phyloP scores from a whole-genome alignment of 371 early-diverging fungal species.

The Syncephalastrum monosporum region DNA sequence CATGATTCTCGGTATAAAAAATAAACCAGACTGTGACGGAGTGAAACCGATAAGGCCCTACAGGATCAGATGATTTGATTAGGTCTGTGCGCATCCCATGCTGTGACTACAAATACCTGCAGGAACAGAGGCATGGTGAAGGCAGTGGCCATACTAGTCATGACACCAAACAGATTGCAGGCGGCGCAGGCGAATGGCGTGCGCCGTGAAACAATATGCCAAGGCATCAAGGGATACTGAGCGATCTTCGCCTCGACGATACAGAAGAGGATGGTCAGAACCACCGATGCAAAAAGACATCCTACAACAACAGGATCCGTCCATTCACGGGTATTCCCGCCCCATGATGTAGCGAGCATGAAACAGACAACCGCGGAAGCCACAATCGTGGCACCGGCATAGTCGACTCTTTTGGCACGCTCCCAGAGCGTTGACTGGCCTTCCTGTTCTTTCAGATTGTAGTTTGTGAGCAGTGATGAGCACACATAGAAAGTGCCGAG shows the following conservation, averaged over 20 bases:
- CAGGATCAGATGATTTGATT: background rate
- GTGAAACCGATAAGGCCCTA: slow-evolving; percentile 24
- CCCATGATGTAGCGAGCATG: slow-evolving; percentile 60
- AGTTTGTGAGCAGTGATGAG: slow-evolving; percentile 26
- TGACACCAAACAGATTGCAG: slow-evolving; percentile 28
- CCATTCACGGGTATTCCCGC: slow-evolving; percentile 63
- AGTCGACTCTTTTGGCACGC: slow-evolving; percentile 56
- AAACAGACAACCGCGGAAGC: slow-evolving; percentile 51
- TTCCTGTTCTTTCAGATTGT: slow-evolving; percentile 28
- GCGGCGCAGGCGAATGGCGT: slow-evolving; percentile 28
- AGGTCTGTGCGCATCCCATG: background rate
- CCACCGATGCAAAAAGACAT: slow-evolving; percentile 41
- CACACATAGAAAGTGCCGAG: slow-evolving; percentile 37
- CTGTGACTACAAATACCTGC: slow-evolving; percentile 16
- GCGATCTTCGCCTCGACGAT: slow-evolving; percentile 60
- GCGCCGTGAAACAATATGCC: slow-evolving; percentile 23
- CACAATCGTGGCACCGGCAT: slow-evolving; percentile 54
- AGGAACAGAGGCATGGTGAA: slow-evolving; percentile 31
- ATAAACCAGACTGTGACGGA: slow-evolving; percentile 27
- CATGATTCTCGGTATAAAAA: slow-evolving; percentile 27
- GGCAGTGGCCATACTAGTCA: slow-evolving; percentile 24
- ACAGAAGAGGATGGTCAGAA: slow-evolving; percentile 46
- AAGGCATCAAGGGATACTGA: slow-evolving; percentile 60
- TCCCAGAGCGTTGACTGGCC: slow-evolving; percentile 14
- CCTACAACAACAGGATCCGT: slow-evolving; percentile 50